Percentiles rank a stretch among this genome's conserved stretches.
phyloP scores from a whole-genome alignment of 352 stramenopile genomes.

The Thalassiosira livingstoniorum region DNA sequence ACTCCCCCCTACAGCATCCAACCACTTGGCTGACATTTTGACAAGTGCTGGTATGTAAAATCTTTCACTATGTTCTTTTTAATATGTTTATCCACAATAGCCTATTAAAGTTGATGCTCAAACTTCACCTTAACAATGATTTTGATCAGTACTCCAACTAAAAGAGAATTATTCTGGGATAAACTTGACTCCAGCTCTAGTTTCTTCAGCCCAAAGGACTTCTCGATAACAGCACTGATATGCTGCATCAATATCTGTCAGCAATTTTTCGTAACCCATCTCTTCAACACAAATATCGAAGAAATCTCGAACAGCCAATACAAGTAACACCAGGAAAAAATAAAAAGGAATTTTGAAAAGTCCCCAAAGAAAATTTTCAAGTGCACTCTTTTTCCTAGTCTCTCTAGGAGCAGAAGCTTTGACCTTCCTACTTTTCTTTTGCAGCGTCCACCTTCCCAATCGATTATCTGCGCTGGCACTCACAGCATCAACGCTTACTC shows the following conservation, averaged over 20 bases:
- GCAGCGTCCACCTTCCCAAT: constrained; percentile 69
- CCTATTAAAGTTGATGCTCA: too few relatives aligned
- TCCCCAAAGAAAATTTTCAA: constrained; percentile 33
- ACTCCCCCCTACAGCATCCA: too few relatives aligned
- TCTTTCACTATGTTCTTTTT: too few relatives aligned
- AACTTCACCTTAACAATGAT: too few relatives aligned
- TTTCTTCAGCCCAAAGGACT: constrained; percentile 56
- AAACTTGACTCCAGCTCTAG: constrained; percentile 40
- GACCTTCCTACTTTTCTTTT: constrained; percentile 57
- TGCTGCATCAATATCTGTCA: constrained; percentile 36
- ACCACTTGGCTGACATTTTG: too few relatives aligned
- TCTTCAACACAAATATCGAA: constrained; percentile 63
- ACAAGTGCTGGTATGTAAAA: too few relatives aligned
- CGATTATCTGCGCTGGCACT: constrained; percentile 78
- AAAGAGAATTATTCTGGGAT: constrained; percentile 39
- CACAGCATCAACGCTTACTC: constrained; percentile 71
- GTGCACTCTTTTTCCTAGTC: constrained; percentile 13
- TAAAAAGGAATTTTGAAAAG: constrained; percentile 41
- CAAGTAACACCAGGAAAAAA: constrained; percentile 52
- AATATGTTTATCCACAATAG: too few relatives aligned
- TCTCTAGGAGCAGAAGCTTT: constrained; percentile 2
- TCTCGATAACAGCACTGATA: constrained; percentile 49
- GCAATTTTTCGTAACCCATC: constrained; percentile 31
- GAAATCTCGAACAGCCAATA: constrained; percentile 57
- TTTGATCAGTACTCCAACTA: neutral